Conservation (phyloP, 768 basidiomycete species). For the Suillus lakei region DNA sequence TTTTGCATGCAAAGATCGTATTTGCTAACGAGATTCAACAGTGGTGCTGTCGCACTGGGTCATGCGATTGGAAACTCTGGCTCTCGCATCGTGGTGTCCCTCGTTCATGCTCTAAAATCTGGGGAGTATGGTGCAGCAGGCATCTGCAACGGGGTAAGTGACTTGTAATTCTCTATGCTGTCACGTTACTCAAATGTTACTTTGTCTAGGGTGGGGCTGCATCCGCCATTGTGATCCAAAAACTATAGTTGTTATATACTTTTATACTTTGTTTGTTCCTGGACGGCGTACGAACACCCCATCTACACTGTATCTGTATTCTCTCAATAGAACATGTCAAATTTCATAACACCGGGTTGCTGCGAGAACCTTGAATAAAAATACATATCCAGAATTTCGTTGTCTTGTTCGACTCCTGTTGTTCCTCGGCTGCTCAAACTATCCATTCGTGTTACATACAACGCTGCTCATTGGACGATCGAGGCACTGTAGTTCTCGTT, state of each 20-base stretch:
- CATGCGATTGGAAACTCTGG: conserved; percentile 98
- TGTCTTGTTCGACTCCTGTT: not conserved
- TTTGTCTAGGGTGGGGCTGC: conserved; percentile 82
- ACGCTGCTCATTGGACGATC: not conserved
- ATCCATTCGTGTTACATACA: not conserved
- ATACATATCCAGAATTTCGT: not conserved
- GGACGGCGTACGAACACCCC: conserved; percentile 15
- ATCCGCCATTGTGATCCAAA: conserved; percentile 89
- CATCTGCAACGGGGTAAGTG: conserved; percentile 93
- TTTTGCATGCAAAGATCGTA: not conserved
- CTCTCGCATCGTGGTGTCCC: conserved; percentile 90
- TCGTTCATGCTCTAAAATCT: conserved; percentile 87
- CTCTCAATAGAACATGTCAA: conserved; percentile 14
- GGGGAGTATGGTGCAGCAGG: conserved; percentile 96
- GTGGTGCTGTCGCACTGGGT: conserved; percentile 95
- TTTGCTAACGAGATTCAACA: conserved; percentile 38
- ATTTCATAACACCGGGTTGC: not conserved
- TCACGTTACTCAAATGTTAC: conserved; percentile 18
- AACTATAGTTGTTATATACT: conserved; percentile 53
- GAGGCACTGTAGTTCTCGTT: not conserved
- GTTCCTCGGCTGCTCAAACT: not conserved
- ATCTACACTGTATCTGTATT: conserved; percentile 13
- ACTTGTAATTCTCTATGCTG: not conserved
- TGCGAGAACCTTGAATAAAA: not conserved
- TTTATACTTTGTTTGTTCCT: conserved; percentile 12